Evolutionary conservation across 2,329 filamentous ascomycete genomes (phyloP).

Genomic region (Fusarium hainanense): DNA sequence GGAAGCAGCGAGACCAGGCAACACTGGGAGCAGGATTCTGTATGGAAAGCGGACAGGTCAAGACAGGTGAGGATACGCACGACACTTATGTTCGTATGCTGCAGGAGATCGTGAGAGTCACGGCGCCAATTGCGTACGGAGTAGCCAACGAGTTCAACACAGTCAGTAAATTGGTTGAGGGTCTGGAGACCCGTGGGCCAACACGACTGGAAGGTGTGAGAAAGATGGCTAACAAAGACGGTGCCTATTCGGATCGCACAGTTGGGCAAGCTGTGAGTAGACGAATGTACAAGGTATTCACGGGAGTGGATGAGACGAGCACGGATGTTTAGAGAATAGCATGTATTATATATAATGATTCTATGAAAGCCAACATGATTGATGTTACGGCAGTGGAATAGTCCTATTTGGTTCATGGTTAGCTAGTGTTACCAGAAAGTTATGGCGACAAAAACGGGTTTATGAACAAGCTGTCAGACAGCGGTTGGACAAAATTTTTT

Average conservation of each 20-base stretch:
- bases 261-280: conserved; percentile 69
- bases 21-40: conserved; percentile 74
- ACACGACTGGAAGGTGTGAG: conserved; percentile 69
- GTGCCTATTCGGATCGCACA: conserved; percentile 63
- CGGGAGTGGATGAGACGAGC: conserved; percentile 64
- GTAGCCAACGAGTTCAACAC: conserved; percentile 70
- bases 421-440: conserved; percentile 34
- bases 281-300: conserved; percentile 70
- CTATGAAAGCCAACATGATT: conserved; percentile 11
- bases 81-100: conserved; percentile 82
- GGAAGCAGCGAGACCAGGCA: conserved; percentile 61
- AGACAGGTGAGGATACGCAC: conserved; percentile 70
- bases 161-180: conserved; percentile 67
- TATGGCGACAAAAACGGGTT: conserved; percentile 40
- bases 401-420: conserved; percentile 36
- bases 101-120: conserved; percentile 78
- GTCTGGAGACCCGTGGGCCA: conserved; percentile 69
- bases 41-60: conserved; percentile 82
- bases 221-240: conserved; percentile 68
- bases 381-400: conserved; percentile 2
- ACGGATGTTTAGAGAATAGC: conserved; percentile 59
- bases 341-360: conserved; percentile 23
- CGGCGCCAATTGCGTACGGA: conserved; percentile 77
- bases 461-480: conserved; percentile 70
- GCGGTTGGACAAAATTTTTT: conserved; percentile 82